Conservation (phyloP, 352 stramenopile species). For the Phytophthora fragariae region DNA sequence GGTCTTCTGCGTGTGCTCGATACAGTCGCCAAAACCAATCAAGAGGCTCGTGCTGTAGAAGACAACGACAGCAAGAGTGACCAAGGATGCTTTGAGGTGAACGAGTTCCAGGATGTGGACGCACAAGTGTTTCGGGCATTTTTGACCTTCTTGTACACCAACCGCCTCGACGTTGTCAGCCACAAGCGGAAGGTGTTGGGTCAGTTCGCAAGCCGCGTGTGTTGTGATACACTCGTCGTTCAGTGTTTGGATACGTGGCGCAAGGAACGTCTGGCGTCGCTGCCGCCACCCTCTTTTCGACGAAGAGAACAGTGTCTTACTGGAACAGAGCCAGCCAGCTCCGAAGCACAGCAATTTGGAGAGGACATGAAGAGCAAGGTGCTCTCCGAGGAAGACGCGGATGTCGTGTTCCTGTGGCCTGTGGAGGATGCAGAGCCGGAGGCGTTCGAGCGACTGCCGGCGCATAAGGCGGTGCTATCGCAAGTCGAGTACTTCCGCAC, state of each 20-base stretch:
- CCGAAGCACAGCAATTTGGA: slow-evolving; percentile 54
- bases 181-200: slow-evolving; percentile 69
- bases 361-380: slow-evolving; percentile 65
- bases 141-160: slow-evolving; percentile 76
- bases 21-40: not conserved
- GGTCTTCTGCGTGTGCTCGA: slow-evolving; percentile 61
- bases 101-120: slow-evolving; percentile 70
- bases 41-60: not conserved
- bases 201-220: slow-evolving; percentile 63
- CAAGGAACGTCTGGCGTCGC: slow-evolving; percentile 35
- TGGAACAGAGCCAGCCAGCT: slow-evolving; percentile 30
- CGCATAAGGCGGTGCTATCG: slow-evolving; percentile 76
- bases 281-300: slow-evolving; percentile 31
- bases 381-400: slow-evolving; percentile 51
- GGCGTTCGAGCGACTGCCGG: slow-evolving; percentile 52
- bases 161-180: slow-evolving; percentile 63
- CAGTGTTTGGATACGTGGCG: slow-evolving; percentile 71
- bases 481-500: slow-evolving; percentile 86
- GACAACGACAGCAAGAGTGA: slow-evolving; percentile 9
- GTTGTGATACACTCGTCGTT: slow-evolving; percentile 52
- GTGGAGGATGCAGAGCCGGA: slow-evolving; percentile 33
- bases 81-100: slow-evolving; percentile 40
- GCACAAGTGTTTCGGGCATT: slow-evolving; percentile 69
- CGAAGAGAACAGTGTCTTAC: slow-evolving; percentile 15
- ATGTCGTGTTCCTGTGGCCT: slow-evolving; percentile 86